Evolutionary conservation across 2,329 filamentous ascomycete genomes (phyloP), one percentile per base, ranked within the genome.

Genomic region (Xylariaceae sp.): DNA sequence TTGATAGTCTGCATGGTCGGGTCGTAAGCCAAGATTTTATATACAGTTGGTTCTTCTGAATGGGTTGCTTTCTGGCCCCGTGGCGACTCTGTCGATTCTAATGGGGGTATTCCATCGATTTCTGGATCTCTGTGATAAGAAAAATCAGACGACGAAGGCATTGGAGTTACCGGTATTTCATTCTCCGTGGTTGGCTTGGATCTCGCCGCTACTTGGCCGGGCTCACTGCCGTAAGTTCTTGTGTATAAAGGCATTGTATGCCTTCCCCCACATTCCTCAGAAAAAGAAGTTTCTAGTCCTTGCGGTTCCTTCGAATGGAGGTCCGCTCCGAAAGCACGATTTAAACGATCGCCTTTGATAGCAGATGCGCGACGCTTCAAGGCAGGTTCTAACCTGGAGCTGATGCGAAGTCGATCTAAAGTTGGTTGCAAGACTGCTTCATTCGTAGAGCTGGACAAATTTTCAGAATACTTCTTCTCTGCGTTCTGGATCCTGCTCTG

Each of bases 21-120:
- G 62, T 90, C 85, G 65, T 87, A 90, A 1, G 85, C 87, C 5
- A 91, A 77, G 29, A 90, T 81, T 69, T 85, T 89, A 76, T 89
- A 90, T 3, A 82, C 54, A 5, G 67, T 69, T 14, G 67, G 65
- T 16, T 69, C 61, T 7, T 63, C 46, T 9, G 37, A 54, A 45
- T 40, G 48, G 3, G 56, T 67, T 29, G 68, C 54, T 33, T 48
- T 68, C 55, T 33, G 61, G 19, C 23, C 55, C 47, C 11, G 53
- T 24, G 16, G 56, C 23, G 9, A 56, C 39, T 55, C 34, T 33
- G 61, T 21, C 8, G 62, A 50, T 40, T 55, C 48, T 3, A 44
- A 49, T 33, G 45, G 41, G 14, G 60, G 62, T 45, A 62, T 39
- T 28, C 68, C 69, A 53, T 71, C 69, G 28, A 71, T 52, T 53